phyloP scores from a whole-genome alignment of 2,329 filamentous ascomycete species.

The Venturiaceae sp. region DNA sequence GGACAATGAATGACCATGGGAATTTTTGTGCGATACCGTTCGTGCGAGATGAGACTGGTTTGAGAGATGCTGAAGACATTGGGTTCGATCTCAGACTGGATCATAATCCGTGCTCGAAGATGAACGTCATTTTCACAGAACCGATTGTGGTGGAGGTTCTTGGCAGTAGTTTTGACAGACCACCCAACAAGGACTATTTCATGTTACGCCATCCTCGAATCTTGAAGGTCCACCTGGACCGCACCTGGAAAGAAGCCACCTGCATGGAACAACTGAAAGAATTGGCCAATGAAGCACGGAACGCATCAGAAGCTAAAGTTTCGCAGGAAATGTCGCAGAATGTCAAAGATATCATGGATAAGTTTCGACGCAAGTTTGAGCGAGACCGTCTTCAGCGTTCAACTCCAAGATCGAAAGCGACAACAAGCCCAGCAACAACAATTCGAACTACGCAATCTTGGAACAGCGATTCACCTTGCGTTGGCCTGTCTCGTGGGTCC shows the following conservation, averaged over 20 bases:
- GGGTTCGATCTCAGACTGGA: constrained; percentile 11
- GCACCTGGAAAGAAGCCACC: constrained; percentile 57
- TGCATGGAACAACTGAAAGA: constrained; percentile 61
- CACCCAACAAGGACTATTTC: constrained; percentile 59
- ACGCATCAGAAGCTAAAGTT: constrained; percentile 24
- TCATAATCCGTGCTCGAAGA: constrained; percentile 12
- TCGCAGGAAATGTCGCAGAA: constrained; percentile 6
- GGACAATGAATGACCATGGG: constrained; percentile 32
- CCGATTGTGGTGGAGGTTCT: constrained; percentile 73
- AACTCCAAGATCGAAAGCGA: not conserved
- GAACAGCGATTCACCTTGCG: not conserved
- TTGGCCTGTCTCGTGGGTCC: not conserved
- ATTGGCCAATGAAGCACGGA: constrained; percentile 50
- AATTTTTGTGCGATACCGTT: constrained; percentile 23
- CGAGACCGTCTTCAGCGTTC: not conserved
- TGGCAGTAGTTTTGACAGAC: constrained; percentile 70
- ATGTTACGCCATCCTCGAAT: constrained; percentile 68
- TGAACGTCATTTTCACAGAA: constrained; percentile 50
- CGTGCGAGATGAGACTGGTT: constrained; percentile 14
- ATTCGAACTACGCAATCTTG: not conserved
- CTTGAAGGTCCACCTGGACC: constrained; percentile 68
- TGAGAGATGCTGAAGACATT: constrained; percentile 13
- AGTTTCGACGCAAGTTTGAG: constrained; percentile 1
- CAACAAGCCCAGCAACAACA: not conserved
- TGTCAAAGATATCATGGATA: constrained; percentile 2